Evolutionary conservation across 208 protist genomes (phyloP).

Genomic region (Lotmaria passim): DNA sequence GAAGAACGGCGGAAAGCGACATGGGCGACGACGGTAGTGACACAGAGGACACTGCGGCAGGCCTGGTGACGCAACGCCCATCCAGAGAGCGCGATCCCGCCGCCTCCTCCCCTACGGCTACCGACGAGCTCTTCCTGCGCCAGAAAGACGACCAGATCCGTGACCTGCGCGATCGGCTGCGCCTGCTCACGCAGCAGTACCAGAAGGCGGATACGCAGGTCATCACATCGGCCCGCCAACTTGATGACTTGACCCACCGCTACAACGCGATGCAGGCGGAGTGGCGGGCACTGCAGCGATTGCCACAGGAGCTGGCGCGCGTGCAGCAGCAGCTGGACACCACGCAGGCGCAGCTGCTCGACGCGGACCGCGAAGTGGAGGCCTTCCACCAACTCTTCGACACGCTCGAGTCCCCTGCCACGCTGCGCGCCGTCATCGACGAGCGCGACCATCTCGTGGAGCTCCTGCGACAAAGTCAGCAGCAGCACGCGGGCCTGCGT

Average conservation of each 20-base stretch:
- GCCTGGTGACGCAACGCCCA: slow-evolving; percentile 1
- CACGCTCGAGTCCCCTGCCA: slow-evolving; percentile 35
- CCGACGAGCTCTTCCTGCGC: slow-evolving; percentile 15
- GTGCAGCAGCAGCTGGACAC: slow-evolving; percentile 47
- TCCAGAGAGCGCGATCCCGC: neutral
- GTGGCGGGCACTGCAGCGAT: slow-evolving; percentile 36
- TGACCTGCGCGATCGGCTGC: slow-evolving; percentile 27
- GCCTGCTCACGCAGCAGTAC: slow-evolving; percentile 32
- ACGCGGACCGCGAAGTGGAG: slow-evolving; percentile 34
- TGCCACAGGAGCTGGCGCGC: slow-evolving; percentile 55
- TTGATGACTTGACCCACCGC: slow-evolving; percentile 39
- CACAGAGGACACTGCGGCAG: neutral
- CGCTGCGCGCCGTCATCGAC: slow-evolving; percentile 38
- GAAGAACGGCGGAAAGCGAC: neutral
- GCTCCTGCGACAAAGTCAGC: slow-evolving; percentile 56
- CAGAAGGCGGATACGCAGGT: slow-evolving; percentile 30
- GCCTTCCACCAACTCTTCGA: slow-evolving; percentile 41
- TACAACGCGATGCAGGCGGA: slow-evolving; percentile 40
- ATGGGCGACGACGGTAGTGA: neutral
- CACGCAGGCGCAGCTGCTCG: slow-evolving; percentile 35
- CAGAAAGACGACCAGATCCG: slow-evolving; percentile 30
- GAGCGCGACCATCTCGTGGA: slow-evolving; percentile 62
- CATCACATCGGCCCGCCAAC: slow-evolving; percentile 19
- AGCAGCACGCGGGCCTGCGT: slow-evolving; percentile 37
- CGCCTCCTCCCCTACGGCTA: slow-evolving; percentile 15